Evolutionary conservation across 192 early-diverging fungal genomes (phyloP).

Genomic region (Coemansia sp.): DNA sequence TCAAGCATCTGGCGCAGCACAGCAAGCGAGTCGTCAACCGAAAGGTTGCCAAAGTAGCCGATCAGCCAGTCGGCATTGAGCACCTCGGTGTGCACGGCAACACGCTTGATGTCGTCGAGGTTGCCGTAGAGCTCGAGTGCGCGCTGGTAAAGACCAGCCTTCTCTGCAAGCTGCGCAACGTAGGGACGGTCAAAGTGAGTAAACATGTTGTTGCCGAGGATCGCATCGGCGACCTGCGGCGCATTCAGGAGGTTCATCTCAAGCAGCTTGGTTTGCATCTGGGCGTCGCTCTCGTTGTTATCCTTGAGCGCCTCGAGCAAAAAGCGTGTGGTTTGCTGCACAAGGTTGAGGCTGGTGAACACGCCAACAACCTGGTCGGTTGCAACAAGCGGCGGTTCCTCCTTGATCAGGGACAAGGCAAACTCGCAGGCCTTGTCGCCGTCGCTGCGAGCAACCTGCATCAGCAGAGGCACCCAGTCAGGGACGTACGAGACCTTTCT

Average conservation of each 20-base stretch:
- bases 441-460: constrained; percentile 85
- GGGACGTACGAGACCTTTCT: constrained; percentile 92
- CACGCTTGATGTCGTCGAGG: constrained; percentile 93
- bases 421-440: constrained; percentile 95
- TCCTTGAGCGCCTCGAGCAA: constrained; percentile 94
- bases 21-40: constrained; percentile 95
- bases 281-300: constrained; percentile 86
- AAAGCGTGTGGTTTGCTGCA: constrained; percentile 97
- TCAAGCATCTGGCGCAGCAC: constrained; percentile 92
- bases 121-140: constrained; percentile 97
- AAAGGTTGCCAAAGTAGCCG: constrained; percentile 91
- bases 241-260: constrained; percentile 98
- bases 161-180: constrained; percentile 93
- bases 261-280: constrained; percentile 89
- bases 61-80: constrained; percentile 91
- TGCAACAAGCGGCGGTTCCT: constrained; percentile 72
- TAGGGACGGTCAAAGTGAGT: constrained; percentile 91
- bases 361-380: constrained; percentile 93
- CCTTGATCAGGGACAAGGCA: constrained; percentile 82
- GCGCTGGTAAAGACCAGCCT: constrained; percentile 94
- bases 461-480: constrained; percentile 87
- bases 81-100: constrained; percentile 79
- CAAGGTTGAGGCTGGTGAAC: constrained; percentile 85
- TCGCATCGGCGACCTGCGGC: constrained; percentile 98
- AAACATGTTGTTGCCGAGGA: constrained; percentile 94